These are phyloP conservation scores for Wickerhamomyces subpelliculosus DNA, from an alignment of 805 yeast genomes.

Conservation along the genomic window DNA sequence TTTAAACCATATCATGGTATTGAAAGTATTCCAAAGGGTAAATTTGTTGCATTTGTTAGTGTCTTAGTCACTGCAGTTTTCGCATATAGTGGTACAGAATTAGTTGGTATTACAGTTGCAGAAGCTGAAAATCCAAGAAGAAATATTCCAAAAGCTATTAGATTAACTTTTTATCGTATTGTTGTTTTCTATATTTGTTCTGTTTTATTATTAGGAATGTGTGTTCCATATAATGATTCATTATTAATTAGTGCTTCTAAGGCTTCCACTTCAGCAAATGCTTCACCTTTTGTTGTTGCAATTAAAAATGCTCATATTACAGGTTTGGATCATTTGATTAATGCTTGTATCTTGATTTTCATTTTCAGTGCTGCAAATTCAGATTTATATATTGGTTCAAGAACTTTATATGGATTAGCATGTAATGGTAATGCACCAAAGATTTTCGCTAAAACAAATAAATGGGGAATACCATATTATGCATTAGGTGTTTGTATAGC, in stretches of 20 bases:
- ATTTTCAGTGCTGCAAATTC: conserved; percentile 81
- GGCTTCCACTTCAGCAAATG: conserved; percentile 49
- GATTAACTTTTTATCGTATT: conserved; percentile 64
- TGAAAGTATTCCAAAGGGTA: conserved; percentile 41
- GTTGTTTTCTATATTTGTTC: conserved; percentile 55
- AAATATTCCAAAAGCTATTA: conserved; percentile 66
- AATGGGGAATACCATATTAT: conserved; percentile 62
- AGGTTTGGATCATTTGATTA: conserved; percentile 68
- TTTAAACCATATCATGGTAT: conserved; percentile 38
- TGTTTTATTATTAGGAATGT: conserved; percentile 58
- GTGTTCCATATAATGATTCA: conserved; percentile 55
- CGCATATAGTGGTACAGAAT: conserved; percentile 66
- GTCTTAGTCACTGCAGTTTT: conserved; percentile 61
- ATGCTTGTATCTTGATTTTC: conserved; percentile 69
- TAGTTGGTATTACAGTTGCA: conserved; percentile 66
- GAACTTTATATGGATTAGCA: conserved; percentile 68
- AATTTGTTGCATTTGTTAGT: conserved; percentile 55
- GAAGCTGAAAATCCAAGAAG: conserved; percentile 66
- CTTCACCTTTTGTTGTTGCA: conserved; percentile 84
- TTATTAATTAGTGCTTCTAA: conserved; percentile 41
- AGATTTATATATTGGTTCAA: conserved; percentile 68
- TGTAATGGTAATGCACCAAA: conserved; percentile 70
- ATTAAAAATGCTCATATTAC: conserved; percentile 56
- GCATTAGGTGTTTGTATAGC: conserved; percentile 41
- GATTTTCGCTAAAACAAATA: conserved; percentile 57